phyloP scores from a whole-genome alignment of 345 rosid species.

The Citrus mangshanensis region DNA sequence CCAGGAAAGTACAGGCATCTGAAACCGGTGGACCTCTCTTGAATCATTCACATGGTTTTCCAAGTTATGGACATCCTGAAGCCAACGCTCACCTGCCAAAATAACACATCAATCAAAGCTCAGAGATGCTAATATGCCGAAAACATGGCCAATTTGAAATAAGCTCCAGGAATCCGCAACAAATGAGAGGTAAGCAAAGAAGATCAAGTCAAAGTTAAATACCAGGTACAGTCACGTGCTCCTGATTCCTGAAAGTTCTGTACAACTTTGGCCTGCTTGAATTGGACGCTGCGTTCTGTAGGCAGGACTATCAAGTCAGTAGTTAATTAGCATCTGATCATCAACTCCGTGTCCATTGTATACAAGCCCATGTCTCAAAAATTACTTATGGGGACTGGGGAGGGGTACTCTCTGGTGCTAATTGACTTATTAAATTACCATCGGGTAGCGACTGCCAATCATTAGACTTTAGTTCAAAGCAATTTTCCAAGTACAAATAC shows the following conservation, averaged over 20 bases:
- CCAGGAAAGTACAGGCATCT: conserved; percentile 15
- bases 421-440: neutral
- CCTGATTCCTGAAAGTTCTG: neutral
- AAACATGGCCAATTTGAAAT: neutral
- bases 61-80: conserved; percentile 5
- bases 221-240: conserved; percentile 25
- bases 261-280: conserved; percentile 27
- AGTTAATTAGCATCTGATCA: neutral
- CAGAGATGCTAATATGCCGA: neutral
- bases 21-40: conserved; percentile 13
- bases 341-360: too few relatives aligned
- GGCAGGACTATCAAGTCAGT: conserved; percentile 42
- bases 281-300: conserved; percentile 33
- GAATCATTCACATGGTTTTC: conserved; percentile 8
- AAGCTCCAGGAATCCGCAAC: neutral
- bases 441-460: neutral
- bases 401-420: too few relatives aligned
- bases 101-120: neutral
- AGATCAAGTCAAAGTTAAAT: neutral
- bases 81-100: conserved; percentile 9
- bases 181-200: neutral
- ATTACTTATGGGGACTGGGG: too few relatives aligned
- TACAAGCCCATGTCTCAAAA: neutral
- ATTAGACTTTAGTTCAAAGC: neutral
- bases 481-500: neutral